phyloP scores from a whole-genome alignment of 129 eudicot species.

The Flaveria sonorensis region DNA sequence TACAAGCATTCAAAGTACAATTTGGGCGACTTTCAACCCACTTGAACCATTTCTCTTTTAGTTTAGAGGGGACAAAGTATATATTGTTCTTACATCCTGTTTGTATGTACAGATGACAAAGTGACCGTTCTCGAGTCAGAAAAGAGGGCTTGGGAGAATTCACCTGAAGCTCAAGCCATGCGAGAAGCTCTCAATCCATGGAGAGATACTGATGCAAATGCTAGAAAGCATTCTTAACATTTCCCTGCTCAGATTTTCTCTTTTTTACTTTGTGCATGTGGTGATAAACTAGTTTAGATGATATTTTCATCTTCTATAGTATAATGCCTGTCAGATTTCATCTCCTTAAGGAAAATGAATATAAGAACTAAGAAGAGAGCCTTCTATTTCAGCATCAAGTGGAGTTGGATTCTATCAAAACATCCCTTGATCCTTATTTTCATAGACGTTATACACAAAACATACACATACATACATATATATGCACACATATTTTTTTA shows the following conservation, averaged over 20 bases:
- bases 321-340: not conserved
- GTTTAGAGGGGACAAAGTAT: not conserved
- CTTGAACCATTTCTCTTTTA: not conserved
- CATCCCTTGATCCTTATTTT: no score
- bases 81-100: not conserved
- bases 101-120: constrained; percentile 67
- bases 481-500: no score
- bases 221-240: constrained; percentile 43
- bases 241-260: constrained; percentile 16
- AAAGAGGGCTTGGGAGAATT: constrained; percentile 84
- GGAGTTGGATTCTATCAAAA: no score
- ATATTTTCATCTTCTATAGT: not conserved
- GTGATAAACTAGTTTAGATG: not conserved
- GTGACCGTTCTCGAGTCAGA: constrained; percentile 85
- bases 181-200: constrained; percentile 95
- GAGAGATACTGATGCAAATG: constrained; percentile 58
- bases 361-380: not conserved
- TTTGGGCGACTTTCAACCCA: not conserved
- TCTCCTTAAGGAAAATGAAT: not conserved
- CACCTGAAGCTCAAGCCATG: constrained; percentile 84
- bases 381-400: no score
- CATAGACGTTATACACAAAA: no score
- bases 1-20: not conserved
- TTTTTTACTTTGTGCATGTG: not conserved
- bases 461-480: no score